Base-by-base conservation (phyloP, 495 filamentous ascomycete genomes). In the Hyaloscypha variabilis region DNA sequence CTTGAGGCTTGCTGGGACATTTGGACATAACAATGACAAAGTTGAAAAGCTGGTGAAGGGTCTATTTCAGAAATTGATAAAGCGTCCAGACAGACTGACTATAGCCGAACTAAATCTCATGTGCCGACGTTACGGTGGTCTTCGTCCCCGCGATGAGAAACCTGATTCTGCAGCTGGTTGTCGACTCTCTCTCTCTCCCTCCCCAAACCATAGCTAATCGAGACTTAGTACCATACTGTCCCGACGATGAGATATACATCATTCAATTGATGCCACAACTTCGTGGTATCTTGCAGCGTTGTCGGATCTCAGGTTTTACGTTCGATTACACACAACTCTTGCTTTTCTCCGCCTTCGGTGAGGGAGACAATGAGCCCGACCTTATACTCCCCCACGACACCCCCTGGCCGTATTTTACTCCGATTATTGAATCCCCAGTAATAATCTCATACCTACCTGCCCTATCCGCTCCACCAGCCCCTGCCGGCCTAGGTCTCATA, bases 41-140 rank as follows among this genome's bases (percentile, higher is more conserved):
- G 29, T 59, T 11, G 63, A 68, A 19, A 25, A 17, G 21, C n/a
- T 68, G 19, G 1, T 70, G 24, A 8, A 29, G 1, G 36, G 31
- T 0, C 46, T 72, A 1, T 14, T 72, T 8, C 29, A 56, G 21
- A 60, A 60, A 4, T 34, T 73, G 13, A 4, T 31, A 3, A 21
- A 67, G 8, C 23, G 60, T 23, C 17, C 28, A 59, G 50, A 21
- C 5, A 52, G 19, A 14, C 14, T 63, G 1, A 60, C 51, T 2
- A 68, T 69, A 30, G 34, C 57, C 1, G 71, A 68, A 49, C 29
- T 73, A 1, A 55, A 66, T 24, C 17, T 73, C 13, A 30, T 73
- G 36, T 68, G 64, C 49, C 53, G 70, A 50, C 60, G 62, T 26
- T 69, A 67, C 53, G 42, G 1, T 52, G 64, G 60, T 6, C 24